These are phyloP conservation scores for Neoboletus brunneissimus DNA, from an alignment of 768 basidiomycete species.

Conservation along the genomic window DNA sequence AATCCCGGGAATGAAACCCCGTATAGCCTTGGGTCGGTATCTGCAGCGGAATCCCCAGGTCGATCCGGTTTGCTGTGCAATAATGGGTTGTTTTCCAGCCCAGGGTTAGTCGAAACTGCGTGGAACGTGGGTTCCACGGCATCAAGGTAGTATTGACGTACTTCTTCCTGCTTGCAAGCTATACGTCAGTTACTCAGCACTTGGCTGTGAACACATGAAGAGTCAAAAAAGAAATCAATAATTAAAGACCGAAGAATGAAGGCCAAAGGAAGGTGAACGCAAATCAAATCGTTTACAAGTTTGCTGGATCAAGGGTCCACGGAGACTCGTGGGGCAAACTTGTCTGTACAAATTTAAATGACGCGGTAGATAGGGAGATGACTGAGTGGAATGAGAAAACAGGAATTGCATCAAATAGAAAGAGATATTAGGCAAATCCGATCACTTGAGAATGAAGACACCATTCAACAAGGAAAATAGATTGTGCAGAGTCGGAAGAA, in stretches of 20 bases:
- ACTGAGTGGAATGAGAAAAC: constrained; percentile 2
- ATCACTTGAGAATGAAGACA: constrained; percentile 12
- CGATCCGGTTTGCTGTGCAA: not conserved
- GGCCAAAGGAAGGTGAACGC: constrained; percentile 7
- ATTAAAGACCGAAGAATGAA: constrained; percentile 9
- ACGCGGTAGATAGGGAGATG: constrained; percentile 2
- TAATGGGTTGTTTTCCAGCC: not conserved
- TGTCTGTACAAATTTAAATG: constrained; percentile 8
- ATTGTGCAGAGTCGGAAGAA: constrained; percentile 8
- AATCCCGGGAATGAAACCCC: constrained; percentile 29
- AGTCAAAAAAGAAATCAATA: constrained; percentile 10
- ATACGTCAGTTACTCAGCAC: constrained; percentile 18
- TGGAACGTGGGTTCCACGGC: constrained; percentile 32
- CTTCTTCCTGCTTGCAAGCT: constrained; percentile 29
- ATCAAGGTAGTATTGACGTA: constrained; percentile 33
- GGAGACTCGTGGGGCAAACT: constrained; percentile 5
- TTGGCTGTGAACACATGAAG: constrained; percentile 6
- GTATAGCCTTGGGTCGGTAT: constrained; percentile 1
- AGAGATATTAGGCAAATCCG: constrained; percentile 2
- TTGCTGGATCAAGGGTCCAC: constrained; percentile 18
- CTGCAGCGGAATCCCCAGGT: not conserved
- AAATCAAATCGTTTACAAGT: constrained; percentile 1
- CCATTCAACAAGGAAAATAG: constrained; percentile 5
- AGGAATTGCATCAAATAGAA: constrained; percentile 5
- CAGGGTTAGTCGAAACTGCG: constrained; percentile 8